Evolutionary conservation across 75 land plant species (phyloP), one percentile per base, ranked within the genome.

Genomic region (Pinus albicaulis): DNA sequence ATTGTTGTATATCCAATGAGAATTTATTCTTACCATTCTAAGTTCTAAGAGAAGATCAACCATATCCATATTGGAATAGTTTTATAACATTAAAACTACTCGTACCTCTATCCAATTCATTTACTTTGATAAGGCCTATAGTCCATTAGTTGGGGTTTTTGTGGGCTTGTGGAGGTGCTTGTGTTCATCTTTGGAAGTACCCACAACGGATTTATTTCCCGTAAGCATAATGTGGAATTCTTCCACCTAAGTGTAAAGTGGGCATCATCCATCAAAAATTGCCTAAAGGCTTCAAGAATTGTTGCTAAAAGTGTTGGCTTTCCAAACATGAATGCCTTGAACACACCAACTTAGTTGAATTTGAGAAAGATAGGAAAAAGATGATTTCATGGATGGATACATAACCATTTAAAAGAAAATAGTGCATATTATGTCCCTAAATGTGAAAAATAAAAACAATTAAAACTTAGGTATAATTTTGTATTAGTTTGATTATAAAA

Each of bases 321-420:
- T 5, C 95, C 90, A 73, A 92, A 90, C 87, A 92, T 84, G 77
- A 71, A 82, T 11, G 84, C 76, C 68, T 80, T 94, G 87, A 92
- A 94, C 2, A 94, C 60, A 15, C 92, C 94, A 8, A 38, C 79
- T 0, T 81, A 57, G 2, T 82, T 81, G 75, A 74, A 91, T 65
- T 94, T 94, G 77, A 38, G 44, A 71, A 53, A 71, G 19, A 22
- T 53, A 13, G 23, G 53, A 22, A 71, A 63, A 17, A 36, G 0
- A 64, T 13, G 41, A 31, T 6, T 64, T 31, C 36, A 17, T n/a
- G 7, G 16, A 64, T 64, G 41, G 20, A 64, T 24, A 7, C 7
- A 64, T 64, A 31, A 31, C 34, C 38, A 34, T 31, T 17, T 16
- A 64, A 64, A 64, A 31, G 0, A 25, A 62, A 62, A 0, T 4